A percentile compares a stretch with the other conserved stretches of the same genome.
Evolutionary conservation across 345 rosid species (phyloP).

Genomic region (Salix udensis): DNA sequence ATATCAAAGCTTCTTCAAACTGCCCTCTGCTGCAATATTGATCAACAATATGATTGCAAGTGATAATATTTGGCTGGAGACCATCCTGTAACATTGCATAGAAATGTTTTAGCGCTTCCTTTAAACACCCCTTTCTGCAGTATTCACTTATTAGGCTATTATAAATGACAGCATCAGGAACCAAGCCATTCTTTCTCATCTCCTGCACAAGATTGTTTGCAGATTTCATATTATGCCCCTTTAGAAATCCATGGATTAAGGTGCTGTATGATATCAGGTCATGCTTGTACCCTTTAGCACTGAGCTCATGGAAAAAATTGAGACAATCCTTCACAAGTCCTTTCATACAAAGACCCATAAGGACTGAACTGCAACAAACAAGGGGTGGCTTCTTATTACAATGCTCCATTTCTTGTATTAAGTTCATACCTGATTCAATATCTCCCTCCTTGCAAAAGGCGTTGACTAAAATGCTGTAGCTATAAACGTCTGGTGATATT

Average conservation of each 20-base stretch:
- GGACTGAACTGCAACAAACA: conserved; percentile 36
- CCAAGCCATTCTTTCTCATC: conserved; percentile 33
- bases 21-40: conserved; percentile 29
- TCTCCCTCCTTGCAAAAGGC: conserved; percentile 47
- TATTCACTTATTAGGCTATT: conserved; percentile 38
- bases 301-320: conserved; percentile 23
- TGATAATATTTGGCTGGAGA: conserved; percentile 33
- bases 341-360: conserved; percentile 31
- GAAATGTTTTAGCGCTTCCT: conserved; percentile 38
- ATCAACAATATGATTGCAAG: conserved; percentile 38
- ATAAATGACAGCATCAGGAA: conserved; percentile 31
- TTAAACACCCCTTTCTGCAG: conserved; percentile 37
- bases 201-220: conserved; percentile 37
- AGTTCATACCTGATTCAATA: conserved; percentile 27
- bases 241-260: conserved; percentile 34
- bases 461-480: conserved; percentile 50
- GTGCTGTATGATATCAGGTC: conserved; percentile 37
- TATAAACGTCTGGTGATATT: conserved; percentile 38
- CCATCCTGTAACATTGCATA: conserved; percentile 33
- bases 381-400: conserved; percentile 35
- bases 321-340: conserved; percentile 28
- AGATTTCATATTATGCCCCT: conserved; percentile 35
- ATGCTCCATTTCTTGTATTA: conserved; percentile 42
- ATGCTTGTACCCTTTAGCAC: conserved; percentile 31
- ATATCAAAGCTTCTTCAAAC: conserved; percentile 38